Percentiles rank a stretch among this genome's conserved stretches.
phyloP scores from a whole-genome alignment of 2,329 filamentous ascomycete species.

The Ambrosiella beaveri region DNA sequence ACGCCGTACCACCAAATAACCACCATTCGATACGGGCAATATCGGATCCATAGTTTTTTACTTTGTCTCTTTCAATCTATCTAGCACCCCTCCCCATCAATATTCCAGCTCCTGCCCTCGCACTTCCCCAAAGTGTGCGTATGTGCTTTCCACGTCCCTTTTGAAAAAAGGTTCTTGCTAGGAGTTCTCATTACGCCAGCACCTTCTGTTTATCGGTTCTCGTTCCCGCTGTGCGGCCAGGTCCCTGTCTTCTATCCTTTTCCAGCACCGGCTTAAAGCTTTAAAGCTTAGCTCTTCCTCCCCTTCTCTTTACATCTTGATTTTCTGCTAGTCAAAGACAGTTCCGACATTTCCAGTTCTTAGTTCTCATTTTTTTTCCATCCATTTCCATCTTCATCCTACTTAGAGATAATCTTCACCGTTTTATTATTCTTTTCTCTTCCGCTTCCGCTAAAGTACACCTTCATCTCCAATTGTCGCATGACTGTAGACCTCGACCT shows the following conservation, averaged over 20 bases:
- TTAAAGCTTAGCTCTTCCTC: not conserved
- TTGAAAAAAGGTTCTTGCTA: not conserved
- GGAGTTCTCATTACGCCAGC: not conserved
- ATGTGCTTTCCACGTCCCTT: not conserved
- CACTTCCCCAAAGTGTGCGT: not conserved
- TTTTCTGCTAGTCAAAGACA: slow-evolving; percentile 16
- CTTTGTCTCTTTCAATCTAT: not conserved
- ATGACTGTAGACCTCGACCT: slow-evolving; percentile 34
- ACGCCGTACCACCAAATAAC: not conserved
- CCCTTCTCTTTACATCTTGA: not conserved
- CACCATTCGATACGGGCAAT: not conserved
- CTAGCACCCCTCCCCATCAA: not conserved
- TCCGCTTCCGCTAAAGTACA: slow-evolving; percentile 22
- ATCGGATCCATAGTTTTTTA: not conserved
- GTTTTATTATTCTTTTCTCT: not conserved
- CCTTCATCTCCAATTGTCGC: slow-evolving; percentile 33
- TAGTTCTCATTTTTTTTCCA: slow-evolving; percentile 34
- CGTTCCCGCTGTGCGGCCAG: slow-evolving; percentile 4
- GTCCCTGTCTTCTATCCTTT: not conserved
- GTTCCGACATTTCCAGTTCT: slow-evolving; percentile 36
- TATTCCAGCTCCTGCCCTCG: not conserved
- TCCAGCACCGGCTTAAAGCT: not conserved
- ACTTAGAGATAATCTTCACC: slow-evolving; percentile 26
- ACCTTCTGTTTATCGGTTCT: not conserved
- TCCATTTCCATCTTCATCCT: not conserved